Evolutionary conservation across 352 stramenopile species (phyloP).

Genomic region (Phytophthora megakarya): DNA sequence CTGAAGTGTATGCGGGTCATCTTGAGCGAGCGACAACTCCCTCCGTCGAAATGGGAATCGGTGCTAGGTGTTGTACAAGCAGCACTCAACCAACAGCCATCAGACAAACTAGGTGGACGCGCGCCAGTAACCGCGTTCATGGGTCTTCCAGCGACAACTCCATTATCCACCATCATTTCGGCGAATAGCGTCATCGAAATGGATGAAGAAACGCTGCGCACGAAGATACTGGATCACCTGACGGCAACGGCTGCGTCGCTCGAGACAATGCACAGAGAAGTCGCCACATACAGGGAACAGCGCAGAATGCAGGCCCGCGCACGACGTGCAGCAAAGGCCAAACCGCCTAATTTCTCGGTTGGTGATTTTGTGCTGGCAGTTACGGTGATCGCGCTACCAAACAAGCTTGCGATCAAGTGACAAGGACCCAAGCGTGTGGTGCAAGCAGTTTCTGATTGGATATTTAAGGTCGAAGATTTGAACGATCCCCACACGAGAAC

Average conservation of each 20-base stretch:
- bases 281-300: not conserved
- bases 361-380: slow-evolving; percentile 4
- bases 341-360: not conserved
- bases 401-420: slow-evolving; percentile 9
- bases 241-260: not conserved
- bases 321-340: not conserved
- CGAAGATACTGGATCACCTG: not conserved
- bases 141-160: not conserved
- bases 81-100: not conserved
- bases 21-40: not conserved
- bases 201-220: not conserved
- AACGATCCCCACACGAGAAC: not conserved
- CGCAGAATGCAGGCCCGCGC: not conserved
- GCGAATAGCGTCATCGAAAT: not conserved
- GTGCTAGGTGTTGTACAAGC: not conserved
- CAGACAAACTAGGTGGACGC: not conserved
- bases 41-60: not conserved
- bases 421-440: not conserved
- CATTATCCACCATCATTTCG: not conserved
- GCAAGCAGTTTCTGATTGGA: not conserved
- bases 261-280: not conserved
- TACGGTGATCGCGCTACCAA: not conserved
- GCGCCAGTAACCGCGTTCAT: not conserved
- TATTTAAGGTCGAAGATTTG: slow-evolving; percentile 1
- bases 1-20: not conserved